phyloP scores from a whole-genome alignment of 2,329 filamentous ascomycete species.

The Colletotrichum sp. region DNA sequence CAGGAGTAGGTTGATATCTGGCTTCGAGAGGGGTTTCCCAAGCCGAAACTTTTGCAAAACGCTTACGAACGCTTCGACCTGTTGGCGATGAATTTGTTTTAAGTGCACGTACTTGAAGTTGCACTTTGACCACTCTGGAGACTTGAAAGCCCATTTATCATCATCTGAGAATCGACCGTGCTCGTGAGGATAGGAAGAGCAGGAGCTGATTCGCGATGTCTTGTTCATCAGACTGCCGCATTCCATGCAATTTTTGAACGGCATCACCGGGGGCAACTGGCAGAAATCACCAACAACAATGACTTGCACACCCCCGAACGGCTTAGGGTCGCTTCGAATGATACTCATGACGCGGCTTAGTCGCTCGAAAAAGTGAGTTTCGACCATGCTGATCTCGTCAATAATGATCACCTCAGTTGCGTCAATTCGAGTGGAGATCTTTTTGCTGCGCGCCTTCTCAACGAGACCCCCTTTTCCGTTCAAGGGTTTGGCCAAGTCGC shows the following conservation, averaged over 20 bases:
- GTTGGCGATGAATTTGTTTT: conserved; percentile 61
- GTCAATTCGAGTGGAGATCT: too few relatives aligned
- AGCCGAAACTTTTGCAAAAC: conserved; percentile 61
- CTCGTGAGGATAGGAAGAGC: neutral
- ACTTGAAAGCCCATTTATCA: conserved; percentile 67
- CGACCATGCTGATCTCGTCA: conserved; percentile 71
- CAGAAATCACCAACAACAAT: conserved; percentile 5
- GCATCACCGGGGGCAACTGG: neutral
- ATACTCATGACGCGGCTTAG: conserved; percentile 53
- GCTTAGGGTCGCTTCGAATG: neutral
- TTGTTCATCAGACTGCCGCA: too few relatives aligned
- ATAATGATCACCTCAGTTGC: conserved; percentile 44
- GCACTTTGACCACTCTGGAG: conserved; percentile 57
- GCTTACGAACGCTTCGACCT: conserved; percentile 54
- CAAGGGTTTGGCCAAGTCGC: too few relatives aligned
- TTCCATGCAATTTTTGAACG: neutral
- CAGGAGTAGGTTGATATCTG: conserved; percentile 47
- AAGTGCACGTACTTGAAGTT: conserved; percentile 59
- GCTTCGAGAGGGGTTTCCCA: conserved; percentile 40
- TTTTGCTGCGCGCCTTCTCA: too few relatives aligned
- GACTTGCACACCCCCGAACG: neutral
- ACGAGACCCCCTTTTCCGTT: too few relatives aligned
- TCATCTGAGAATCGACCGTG: conserved; percentile 31
- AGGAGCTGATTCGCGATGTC: too few relatives aligned
- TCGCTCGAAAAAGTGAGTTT: conserved; percentile 65